Conservation (phyloP, 108 stramenopile species). For the Aurantiochytrium sp. region DNA sequence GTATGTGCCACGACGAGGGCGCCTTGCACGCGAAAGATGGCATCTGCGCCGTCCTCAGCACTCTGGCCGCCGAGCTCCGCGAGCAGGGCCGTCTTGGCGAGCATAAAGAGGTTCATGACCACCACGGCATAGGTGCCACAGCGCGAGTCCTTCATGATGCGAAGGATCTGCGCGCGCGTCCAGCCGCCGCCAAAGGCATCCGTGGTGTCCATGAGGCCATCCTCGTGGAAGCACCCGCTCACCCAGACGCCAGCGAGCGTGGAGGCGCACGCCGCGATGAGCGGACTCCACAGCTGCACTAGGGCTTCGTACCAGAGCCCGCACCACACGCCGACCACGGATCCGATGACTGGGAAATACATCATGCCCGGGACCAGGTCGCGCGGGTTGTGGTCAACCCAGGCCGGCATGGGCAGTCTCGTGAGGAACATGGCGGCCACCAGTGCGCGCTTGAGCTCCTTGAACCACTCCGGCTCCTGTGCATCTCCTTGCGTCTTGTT, state of each 20-base stretch:
- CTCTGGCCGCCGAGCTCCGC: slow-evolving; percentile 47
- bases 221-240: slow-evolving; percentile 76
- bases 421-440: slow-evolving; percentile 58
- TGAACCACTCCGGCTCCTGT: neutral
- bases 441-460: neutral
- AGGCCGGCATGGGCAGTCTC: slow-evolving; percentile 61
- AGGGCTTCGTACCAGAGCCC: slow-evolving; percentile 41
- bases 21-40: neutral
- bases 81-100: slow-evolving; percentile 60
- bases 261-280: slow-evolving; percentile 44
- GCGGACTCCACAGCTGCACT: slow-evolving; percentile 29
- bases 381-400: slow-evolving; percentile 47
- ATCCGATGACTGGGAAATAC: slow-evolving; percentile 66
- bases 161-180: slow-evolving; percentile 64
- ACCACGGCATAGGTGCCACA: slow-evolving; percentile 74
- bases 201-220: slow-evolving; percentile 67
- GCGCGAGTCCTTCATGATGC: slow-evolving; percentile 74
- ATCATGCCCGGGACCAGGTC: slow-evolving; percentile 65
- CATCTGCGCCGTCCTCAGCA: slow-evolving; percentile 48
- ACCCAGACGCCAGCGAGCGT: slow-evolving; percentile 44
- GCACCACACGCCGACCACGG: slow-evolving; percentile 53
- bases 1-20: slow-evolving; percentile 45
- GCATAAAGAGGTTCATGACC: slow-evolving; percentile 56
- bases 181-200: slow-evolving; percentile 73
- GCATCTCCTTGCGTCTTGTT: neutral